These are phyloP conservation scores for Cytospora leucostoma DNA, from an alignment of 2,329 filamentous ascomycete species.

Conservation along the genomic window DNA sequence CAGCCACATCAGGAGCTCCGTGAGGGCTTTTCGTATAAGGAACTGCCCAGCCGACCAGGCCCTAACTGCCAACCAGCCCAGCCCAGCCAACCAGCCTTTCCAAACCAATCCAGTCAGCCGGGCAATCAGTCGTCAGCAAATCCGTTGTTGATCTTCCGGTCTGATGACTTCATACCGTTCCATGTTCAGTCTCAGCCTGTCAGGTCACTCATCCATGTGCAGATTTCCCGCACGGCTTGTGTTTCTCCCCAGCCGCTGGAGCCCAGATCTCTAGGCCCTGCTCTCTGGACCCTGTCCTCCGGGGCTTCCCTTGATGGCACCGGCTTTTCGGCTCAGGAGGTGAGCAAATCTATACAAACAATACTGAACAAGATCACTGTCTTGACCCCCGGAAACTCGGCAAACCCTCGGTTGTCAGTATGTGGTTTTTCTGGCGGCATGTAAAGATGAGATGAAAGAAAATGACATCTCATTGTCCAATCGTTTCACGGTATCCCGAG, in stretches of 20 bases:
- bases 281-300: neutral
- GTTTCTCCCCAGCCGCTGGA: too few species aligned
- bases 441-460: neutral
- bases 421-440: neutral
- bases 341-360: neutral
- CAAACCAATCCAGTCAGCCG: too few species aligned
- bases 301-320: neutral
- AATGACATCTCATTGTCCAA: slow-evolving; percentile 13
- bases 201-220: neutral
- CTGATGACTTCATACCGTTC: neutral
- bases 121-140: too few species aligned
- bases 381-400: neutral
- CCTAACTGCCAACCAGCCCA: slow-evolving; percentile 5
- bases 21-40: slow-evolving; percentile 5
- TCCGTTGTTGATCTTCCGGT: neutral
- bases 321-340: neutral
- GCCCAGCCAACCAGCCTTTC: neutral
- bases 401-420: neutral
- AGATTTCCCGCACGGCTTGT: neutral
- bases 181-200: neutral
- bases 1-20: slow-evolving; percentile 18
- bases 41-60: slow-evolving; percentile 17
- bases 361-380: neutral
- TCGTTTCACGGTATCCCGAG: slow-evolving; percentile 18
- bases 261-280: neutral